Evolutionary conservation across 2,329 filamentous ascomycete genomes (phyloP), one percentile per base, ranked within the genome.

Genomic region (Colletotrichum somersetense): DNA sequence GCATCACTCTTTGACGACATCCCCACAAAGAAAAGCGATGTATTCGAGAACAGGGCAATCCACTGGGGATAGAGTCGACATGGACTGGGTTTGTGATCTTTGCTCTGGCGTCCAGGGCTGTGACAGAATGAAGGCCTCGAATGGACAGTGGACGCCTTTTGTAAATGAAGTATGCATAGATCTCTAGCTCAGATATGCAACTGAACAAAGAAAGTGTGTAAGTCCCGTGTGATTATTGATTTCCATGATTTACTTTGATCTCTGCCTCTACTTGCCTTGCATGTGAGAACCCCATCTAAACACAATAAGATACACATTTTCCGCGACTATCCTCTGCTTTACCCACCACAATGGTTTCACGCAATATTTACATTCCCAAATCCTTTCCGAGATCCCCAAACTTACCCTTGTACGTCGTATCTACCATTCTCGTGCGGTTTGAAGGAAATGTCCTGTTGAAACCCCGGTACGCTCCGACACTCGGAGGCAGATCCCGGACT

Each of bases 401-500:
- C 1, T 65, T 23, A 4, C 70, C 46, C 40, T 65, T 56, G 30
- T 72, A 70, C 5, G 38, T 56, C 10, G 38, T 8, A 5, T 72
- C 61, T 16, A 35, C n/a, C 16, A 57, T 56, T 18, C 66, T 65
- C 2, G 70, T 62, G 14, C 71, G 44, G 53, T 63, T 70, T 12
- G 67, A 65, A 10, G 63, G 69, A 5, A 62, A 72, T 0, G 76
- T 75, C 8, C 73, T 55, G 35, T 77, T 77, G 65, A 80, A 80
- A 0, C 79, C 81, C 1, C 71, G 56, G 68, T 86, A 86, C 30
- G 76, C 73, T 11, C 84, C 81, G 50, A 85, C 35, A 62, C 89
- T 92, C 0, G 91, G 91, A 42, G 91, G 91, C 50, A 92, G 77
- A 78, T 93, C 91, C 70, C 84, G 81, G 6, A 85, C 77, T 4